Evolutionary conservation across 306 rosid genomes (phyloP).

Genomic region (Castanospermum australe): DNA sequence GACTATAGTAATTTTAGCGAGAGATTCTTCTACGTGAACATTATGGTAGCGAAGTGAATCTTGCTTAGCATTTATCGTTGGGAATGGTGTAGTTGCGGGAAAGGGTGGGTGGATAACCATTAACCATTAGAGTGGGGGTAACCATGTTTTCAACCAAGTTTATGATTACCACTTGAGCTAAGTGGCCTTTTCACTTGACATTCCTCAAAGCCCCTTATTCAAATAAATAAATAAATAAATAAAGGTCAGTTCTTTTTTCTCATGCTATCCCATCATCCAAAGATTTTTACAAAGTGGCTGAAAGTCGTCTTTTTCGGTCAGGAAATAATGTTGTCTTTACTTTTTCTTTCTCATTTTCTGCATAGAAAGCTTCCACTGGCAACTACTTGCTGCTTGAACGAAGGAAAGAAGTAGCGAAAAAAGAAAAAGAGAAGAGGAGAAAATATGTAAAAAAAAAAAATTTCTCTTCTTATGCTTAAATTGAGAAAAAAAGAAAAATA

Average conservation of each 20-base stretch:
- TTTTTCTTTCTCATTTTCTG: neutral
- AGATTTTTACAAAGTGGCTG: neutral
- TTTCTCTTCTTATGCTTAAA: too few species aligned
- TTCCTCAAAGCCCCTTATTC: neutral
- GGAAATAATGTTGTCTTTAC: neutral
- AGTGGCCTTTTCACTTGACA: neutral
- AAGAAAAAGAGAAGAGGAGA: too few species aligned
- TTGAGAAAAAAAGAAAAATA: too few species aligned
- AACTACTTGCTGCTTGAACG: too few species aligned
- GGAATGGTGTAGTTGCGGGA: constrained; percentile 6
- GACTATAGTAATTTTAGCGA: neutral
- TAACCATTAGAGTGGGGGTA: neutral
- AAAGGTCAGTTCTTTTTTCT: neutral
- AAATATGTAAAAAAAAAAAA: too few species aligned
- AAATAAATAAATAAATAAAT: neutral
- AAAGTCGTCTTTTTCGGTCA: neutral
- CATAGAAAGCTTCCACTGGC: neutral
- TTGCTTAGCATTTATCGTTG: constrained; percentile 8
- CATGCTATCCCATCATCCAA: neutral
- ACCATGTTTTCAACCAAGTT: constrained; percentile 14
- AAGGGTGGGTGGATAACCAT: neutral
- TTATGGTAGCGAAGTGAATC: neutral
- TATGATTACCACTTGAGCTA: constrained; percentile 6
- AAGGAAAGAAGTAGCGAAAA: too few species aligned
- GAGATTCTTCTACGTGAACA: neutral